phyloP scores from a whole-genome alignment of 139 green algal species.

The Chlorella sp. region DNA sequence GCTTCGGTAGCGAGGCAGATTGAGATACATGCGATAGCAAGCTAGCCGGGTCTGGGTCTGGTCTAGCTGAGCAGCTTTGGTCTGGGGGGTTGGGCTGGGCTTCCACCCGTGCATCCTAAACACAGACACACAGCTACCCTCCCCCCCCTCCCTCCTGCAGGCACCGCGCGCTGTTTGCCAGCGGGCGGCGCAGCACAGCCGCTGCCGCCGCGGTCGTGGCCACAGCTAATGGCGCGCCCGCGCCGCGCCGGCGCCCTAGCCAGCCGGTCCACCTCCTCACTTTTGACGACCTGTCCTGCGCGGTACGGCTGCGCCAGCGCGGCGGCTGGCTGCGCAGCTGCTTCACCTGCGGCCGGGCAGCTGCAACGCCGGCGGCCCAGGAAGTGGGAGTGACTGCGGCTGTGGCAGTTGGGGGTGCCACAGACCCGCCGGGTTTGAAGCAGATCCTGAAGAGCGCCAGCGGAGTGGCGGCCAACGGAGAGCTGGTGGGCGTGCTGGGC shows the following conservation, averaged over 20 bases:
- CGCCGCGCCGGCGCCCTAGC: neutral
- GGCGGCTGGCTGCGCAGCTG: neutral
- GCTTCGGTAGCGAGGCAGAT: neutral
- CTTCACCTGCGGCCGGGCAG: neutral
- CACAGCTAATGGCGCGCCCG: neutral
- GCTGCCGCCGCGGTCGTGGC: neutral
- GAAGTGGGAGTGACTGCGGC: neutral
- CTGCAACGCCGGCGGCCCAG: neutral
- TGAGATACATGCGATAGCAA: neutral
- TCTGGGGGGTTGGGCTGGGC: no score
- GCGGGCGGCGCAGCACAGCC: neutral
- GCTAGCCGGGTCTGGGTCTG: no score
- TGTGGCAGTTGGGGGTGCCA: neutral
- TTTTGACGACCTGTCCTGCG: slow-evolving; percentile 28
- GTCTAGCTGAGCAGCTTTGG: no score
- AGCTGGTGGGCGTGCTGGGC: slow-evolving; percentile 49
- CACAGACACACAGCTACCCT: no score
- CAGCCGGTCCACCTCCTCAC: slow-evolving; percentile 22
- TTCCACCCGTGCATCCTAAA: no score
- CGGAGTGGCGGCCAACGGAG: slow-evolving; percentile 25
- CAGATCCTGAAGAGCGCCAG: slow-evolving; percentile 21
- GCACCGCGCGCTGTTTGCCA: neutral
- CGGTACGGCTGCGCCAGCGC: neutral
- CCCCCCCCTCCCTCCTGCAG: neutral
- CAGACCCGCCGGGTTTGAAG: neutral